Conservation (phyloP, 208 protist genomes). For the Crithidia acanthocephali region DNA sequence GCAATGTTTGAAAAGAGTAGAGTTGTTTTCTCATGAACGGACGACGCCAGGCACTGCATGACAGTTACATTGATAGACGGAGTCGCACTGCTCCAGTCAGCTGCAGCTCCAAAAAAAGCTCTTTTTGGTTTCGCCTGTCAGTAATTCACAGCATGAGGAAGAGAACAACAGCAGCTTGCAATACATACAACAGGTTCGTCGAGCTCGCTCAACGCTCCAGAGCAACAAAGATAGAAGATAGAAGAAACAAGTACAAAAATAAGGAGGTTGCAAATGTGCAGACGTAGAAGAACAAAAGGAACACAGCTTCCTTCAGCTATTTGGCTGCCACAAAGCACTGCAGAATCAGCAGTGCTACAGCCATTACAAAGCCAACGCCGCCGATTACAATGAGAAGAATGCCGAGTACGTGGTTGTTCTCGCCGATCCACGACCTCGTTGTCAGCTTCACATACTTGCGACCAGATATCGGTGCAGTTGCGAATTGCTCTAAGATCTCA, state of each 20-base stretch:
- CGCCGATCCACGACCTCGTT: conserved; percentile 95
- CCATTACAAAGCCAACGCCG: conserved; percentile 59
- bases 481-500: conserved; percentile 90
- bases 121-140: too few relatives aligned
- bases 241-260: neutral
- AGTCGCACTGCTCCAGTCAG: too few relatives aligned
- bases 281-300: neutral
- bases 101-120: too few relatives aligned
- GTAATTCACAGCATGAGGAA: too few relatives aligned
- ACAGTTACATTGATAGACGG: too few relatives aligned
- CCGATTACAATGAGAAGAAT: conserved; percentile 93
- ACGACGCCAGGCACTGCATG: too few relatives aligned
- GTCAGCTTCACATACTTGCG: conserved; percentile 94
- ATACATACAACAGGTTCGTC: neutral
- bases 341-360: conserved; percentile 34
- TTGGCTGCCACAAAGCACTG: conserved; percentile 21
- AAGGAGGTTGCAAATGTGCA: neutral
- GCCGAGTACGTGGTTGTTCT: conserved; percentile 92
- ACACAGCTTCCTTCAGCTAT: too few relatives aligned
- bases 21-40: too few relatives aligned
- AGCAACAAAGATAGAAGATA: conserved; percentile 16
- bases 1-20: too few relatives aligned
- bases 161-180: too few relatives aligned
- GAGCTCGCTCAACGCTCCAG: too few relatives aligned
- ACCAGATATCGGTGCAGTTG: conserved; percentile 85